A percentile compares a stretch with the other conserved stretches of the same genome.
Conservation (phyloP, 257 asterid species). For the Solanum sitiens region DNA sequence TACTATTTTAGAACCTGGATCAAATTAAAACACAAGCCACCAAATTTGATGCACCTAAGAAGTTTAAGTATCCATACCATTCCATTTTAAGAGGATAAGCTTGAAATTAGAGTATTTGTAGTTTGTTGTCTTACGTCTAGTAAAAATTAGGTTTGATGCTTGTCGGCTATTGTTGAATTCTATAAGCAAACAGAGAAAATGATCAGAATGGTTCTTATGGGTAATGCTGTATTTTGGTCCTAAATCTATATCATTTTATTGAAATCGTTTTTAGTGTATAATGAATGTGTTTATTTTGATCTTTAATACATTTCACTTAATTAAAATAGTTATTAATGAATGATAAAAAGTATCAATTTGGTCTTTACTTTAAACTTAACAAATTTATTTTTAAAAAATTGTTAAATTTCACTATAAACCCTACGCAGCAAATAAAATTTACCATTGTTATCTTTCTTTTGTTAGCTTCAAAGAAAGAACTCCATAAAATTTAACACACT, state of each 20-base stretch:
- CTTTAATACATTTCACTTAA: not conserved
- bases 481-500: not conserved
- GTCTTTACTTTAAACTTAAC: not conserved
- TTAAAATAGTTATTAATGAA: no score
- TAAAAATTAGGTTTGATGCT: not conserved
- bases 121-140: no score
- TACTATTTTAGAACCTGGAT: not conserved
- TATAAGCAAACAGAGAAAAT: not conserved
- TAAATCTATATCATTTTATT: no score
- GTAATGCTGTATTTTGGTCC: not conserved
- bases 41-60: not conserved
- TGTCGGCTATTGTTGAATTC: not conserved
- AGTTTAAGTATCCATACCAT: not conserved
- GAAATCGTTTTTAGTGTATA: not conserved
- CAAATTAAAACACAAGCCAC: not conserved
- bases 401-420: no score
- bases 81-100: not conserved
- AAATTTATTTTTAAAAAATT: no score
- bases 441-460: not conserved
- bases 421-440: not conserved
- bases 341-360: not conserved
- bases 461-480: not conserved
- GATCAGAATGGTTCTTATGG: not conserved
- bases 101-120: not conserved
- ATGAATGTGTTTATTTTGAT: not conserved